These are phyloP conservation scores for Obba rivulosa DNA, from an alignment of 768 basidiomycete genomes.

Conservation along the genomic window DNA sequence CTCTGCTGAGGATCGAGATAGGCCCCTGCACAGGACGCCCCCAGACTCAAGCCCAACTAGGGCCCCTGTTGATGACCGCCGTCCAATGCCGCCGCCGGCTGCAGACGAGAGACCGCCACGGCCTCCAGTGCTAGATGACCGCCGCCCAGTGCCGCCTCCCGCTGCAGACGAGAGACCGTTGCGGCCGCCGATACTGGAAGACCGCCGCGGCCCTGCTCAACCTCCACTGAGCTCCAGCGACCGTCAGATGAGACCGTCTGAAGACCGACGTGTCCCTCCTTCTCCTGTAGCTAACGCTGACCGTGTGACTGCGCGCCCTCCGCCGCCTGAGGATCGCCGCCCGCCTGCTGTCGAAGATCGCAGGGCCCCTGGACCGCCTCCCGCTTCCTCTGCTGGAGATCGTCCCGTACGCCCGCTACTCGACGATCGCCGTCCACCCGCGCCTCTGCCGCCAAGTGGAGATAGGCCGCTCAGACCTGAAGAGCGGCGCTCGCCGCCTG, in stretches of 20 bases:
- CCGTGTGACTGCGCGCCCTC: constrained; percentile 6
- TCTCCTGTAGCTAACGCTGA: too few relatives aligned
- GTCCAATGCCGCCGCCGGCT: not conserved
- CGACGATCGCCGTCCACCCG: constrained; percentile 14
- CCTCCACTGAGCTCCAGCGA: not conserved
- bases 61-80: constrained; percentile 5
- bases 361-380: constrained; percentile 8
- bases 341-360: constrained; percentile 12
- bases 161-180: not conserved
- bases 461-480: constrained; percentile 5
- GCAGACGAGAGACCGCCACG: not conserved
- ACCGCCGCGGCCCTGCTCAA: constrained; percentile 6
- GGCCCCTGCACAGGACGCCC: constrained; percentile 9
- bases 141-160: constrained; percentile 4
- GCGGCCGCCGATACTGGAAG: constrained; percentile 5
- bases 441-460: not conserved
- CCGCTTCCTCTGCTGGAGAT: constrained; percentile 6
- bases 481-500: not conserved
- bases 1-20: constrained; percentile 12
- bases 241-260: not conserved
- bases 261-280: constrained; percentile 8
- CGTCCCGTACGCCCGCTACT: constrained; percentile 2
- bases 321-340: constrained; percentile 8
- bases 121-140: constrained; percentile 8
- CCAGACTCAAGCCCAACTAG: not conserved